Conservation (phyloP, 208 protist species). For the Trypanosomatidae sp. region DNA sequence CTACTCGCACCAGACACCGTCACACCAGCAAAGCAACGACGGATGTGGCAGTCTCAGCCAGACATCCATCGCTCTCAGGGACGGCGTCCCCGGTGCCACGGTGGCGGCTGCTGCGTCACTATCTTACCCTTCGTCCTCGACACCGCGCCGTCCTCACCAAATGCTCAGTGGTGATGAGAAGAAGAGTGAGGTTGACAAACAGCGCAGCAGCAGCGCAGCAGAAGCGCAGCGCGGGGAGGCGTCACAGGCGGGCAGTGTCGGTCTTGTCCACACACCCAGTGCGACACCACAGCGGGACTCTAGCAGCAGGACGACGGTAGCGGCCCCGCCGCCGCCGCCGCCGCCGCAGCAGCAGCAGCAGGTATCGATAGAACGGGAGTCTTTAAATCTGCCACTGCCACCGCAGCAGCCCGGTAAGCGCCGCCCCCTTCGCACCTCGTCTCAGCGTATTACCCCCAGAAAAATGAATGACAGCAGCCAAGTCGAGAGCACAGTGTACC, state of each 20-base stretch:
- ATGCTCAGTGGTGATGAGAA: not conserved
- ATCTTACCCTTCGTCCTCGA: not conserved
- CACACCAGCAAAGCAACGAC: not conserved
- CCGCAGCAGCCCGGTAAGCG: not conserved
- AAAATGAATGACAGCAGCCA: constrained; percentile 30
- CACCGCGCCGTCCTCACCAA: not conserved
- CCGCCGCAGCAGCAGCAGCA: not conserved
- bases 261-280: constrained; percentile 20
- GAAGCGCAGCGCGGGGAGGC: not conserved
- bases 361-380: not conserved
- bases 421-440: constrained; percentile 37
- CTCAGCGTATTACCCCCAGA: constrained; percentile 15
- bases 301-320: not conserved
- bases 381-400: not conserved
- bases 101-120: not conserved
- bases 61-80: not conserved
- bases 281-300: constrained; percentile 16
- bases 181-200: not conserved
- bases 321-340: not conserved
- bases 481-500: constrained; percentile 34
- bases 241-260: constrained; percentile 12
- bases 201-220: constrained; percentile 1
- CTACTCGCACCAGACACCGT: not conserved
- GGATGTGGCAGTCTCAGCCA: not conserved
- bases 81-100: not conserved